These are phyloP conservation scores for Yarrowia porcina DNA, from an alignment of 805 yeast genomes.

Conservation along the genomic window DNA sequence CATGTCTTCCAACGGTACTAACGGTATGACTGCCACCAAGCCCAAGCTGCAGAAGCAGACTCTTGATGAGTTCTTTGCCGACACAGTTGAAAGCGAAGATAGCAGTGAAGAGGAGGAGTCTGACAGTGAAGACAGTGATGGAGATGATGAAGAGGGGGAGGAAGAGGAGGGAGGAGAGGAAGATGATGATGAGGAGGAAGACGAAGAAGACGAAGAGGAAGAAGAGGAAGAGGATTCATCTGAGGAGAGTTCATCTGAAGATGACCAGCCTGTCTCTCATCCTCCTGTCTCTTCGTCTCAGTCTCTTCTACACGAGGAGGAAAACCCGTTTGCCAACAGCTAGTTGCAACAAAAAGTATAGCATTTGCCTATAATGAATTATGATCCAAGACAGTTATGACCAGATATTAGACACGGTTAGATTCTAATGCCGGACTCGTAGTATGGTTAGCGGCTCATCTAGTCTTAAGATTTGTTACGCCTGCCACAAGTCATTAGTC, in stretches of 20 bases:
- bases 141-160: constrained; percentile 35
- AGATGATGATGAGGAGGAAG: constrained; percentile 36
- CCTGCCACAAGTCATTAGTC: neutral
- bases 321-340: constrained; percentile 16
- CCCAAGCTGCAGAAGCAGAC: constrained; percentile 61
- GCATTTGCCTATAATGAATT: neutral
- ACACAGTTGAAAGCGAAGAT: constrained; percentile 31
- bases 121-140: constrained; percentile 34
- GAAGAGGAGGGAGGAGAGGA: constrained; percentile 37
- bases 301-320: constrained; percentile 4
- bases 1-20: constrained; percentile 29
- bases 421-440: too few relatives aligned
- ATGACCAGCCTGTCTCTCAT: constrained; percentile 35
- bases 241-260: constrained; percentile 39
- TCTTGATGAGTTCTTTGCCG: constrained; percentile 79
- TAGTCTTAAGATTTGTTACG: too few relatives aligned
- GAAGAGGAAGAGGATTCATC: constrained; percentile 39
- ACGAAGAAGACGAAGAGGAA: constrained; percentile 34
- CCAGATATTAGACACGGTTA: too few relatives aligned
- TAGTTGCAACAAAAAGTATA: neutral
- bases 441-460: too few relatives aligned
- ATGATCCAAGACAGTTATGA: neutral
- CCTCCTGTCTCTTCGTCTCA: constrained; percentile 1
- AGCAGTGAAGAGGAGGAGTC: constrained; percentile 33
- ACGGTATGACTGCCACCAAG: constrained; percentile 32